Base-by-base conservation (phyloP, 75 land plant species). In the Pinus tabuliformis region DNA sequence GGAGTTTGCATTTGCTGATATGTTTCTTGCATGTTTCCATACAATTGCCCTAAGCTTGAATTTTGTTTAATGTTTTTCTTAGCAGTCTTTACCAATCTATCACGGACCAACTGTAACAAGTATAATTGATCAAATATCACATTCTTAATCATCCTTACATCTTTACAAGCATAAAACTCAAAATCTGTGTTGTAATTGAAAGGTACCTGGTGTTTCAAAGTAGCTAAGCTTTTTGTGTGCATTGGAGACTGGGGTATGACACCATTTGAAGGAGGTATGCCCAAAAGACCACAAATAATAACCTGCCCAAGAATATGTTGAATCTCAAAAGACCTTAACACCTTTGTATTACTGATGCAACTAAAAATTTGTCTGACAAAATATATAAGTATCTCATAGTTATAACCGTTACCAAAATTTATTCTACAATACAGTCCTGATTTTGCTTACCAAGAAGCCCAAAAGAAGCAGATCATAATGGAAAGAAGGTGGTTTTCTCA, bases 381-480 rank as follows among this genome's bases (percentile, higher is more conserved):
- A 49, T 49, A 49, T 11, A 49, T 49, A 49, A 11, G 12, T 49
- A 49, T 49, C 11, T 49, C 54, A 49, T 49, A 9, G 54, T 49
- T 49, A 49, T 49, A 49, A 49, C 11, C 0, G 54, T 49, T 49
- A 11, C 11, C 54, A 49, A 49, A 49, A 9, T 45, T 49, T 49
- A 49, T 2, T 49, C 1, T 49, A 49, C 2, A 49, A 11, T 49
- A 49, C 9, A 49, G 9, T 49, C 11, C 54, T 49, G 12, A 49
- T 49, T 49, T 49, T 49, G 54, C 83, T 57, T 89, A 96, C 99
- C 94, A 91, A 70, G 73, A 89, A 83, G 1, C 96, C 94, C 52
- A 96, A 72, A 54, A 96, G 87, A 60, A 96, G 89, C 39, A 96
- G 77, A 75, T 96, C 99, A 76, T 96, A 93, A 75, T 96, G 99